These are phyloP conservation scores for Fusarium sororula DNA, from an alignment of 2,329 filamentous ascomycete genomes.

Conservation along the genomic window DNA sequence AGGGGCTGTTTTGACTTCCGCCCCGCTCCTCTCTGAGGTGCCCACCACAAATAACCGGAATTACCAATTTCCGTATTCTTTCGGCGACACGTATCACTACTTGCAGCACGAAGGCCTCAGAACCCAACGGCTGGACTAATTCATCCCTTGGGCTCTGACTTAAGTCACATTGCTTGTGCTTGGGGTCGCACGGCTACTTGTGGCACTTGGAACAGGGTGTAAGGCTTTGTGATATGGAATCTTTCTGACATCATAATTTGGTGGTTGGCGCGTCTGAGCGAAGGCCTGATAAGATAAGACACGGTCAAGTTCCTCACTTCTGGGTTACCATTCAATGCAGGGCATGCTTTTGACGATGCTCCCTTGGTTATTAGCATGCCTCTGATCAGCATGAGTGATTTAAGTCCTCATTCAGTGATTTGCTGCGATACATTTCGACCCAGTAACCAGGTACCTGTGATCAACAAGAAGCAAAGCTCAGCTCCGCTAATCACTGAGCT, in stretches of 20 bases:
- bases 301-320: background rate
- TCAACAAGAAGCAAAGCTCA: background rate
- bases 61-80: background rate
- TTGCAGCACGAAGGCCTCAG: background rate
- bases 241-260: background rate
- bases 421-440: background rate
- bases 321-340: background rate
- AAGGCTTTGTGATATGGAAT: background rate
- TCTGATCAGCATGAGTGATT: background rate
- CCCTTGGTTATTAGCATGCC: background rate
- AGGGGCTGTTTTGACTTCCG: background rate
- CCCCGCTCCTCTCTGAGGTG: no score
- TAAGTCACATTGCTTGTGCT: background rate
- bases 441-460: background rate
- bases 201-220: background rate
- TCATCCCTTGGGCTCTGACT: background rate
- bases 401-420: background rate
- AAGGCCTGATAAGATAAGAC: background rate
- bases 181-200: background rate
- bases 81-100: background rate
- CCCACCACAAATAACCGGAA: background rate
- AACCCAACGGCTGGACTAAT: background rate
- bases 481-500: background rate
- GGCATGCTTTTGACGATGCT: background rate
- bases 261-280: background rate